Evolutionary conservation across 73 alveolate genomes (phyloP), one percentile per base, ranked within the genome.

Genomic region (Paramecium caudatum): DNA sequence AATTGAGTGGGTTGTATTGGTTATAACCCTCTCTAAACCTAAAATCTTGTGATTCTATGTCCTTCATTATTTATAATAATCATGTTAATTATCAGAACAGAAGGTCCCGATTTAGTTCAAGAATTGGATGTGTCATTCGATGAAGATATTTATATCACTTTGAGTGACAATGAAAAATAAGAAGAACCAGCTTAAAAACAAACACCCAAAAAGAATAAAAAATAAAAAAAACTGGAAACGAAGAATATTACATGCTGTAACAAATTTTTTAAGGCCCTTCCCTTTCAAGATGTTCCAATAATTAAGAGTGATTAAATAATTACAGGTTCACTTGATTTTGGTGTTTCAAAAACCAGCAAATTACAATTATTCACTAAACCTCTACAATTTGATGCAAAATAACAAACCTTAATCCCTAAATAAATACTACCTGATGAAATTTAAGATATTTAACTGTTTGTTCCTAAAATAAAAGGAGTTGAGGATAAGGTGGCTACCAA

Each of bases 81-180:
- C 3, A 55, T 55, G 45, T 21, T 55, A 0, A 55, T 21, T 10
- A 55, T 55, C 30, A 16, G 45, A 12, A 5, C 23, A 10, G 45
- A 55, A 55, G 46, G 45, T 12, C 80, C 45, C 17, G 23, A 12
- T 10, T 23, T 55, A 55, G 41, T 55, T 6, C 30, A 55, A 55
- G 80, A 55, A 23, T 5, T 55, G 12, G 80, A 55, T 55, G 80
- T 55, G 23, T 55, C 80, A 9, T 55, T 55, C 4, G 30, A 55
- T 3, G 7, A 21, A 55, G 80, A 55, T 25, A 55, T 27, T 55
- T 37, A 37, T 0, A 27, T 55, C 4, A 10, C 30, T 10, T 27
- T 55, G 12, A 43, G 30, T 55, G 41, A 55, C n/a, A n/a, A n/a
- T n/a, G n/a, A n/a, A n/a, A n/a, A n/a, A n/a, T n/a, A n/a, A n/a